Evolutionary conservation across 371 early-diverging fungal species (phyloP).

Genomic region (Mortierella sp.): DNA sequence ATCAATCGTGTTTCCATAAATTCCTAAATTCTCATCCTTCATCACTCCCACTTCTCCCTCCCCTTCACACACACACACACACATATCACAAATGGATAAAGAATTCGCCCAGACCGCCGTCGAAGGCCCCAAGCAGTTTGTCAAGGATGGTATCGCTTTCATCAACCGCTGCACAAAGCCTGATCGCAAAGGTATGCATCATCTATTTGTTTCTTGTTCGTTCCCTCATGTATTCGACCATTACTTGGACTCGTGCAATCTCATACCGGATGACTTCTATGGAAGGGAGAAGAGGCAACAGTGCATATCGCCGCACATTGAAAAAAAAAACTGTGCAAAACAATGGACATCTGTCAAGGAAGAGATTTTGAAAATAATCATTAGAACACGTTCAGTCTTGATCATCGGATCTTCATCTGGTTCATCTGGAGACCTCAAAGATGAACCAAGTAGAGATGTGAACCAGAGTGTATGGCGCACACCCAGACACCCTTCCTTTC

Average conservation of each 20-base stretch:
- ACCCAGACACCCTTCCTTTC: background rate
- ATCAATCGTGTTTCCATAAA: background rate
- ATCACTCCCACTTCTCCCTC: conserved; percentile 24
- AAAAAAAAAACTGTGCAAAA: background rate
- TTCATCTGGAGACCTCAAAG: background rate
- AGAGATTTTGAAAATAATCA: background rate
- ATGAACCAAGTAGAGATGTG: background rate
- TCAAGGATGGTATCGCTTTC: conserved; percentile 91
- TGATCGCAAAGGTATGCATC: conserved; percentile 85
- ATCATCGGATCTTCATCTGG: conserved; percentile 15
- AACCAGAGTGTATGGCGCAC: no score
- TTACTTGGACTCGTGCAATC: background rate
- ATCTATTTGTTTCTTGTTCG: background rate
- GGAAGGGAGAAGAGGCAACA: background rate
- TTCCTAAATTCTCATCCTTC: conserved; percentile 13
- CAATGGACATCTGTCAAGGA: background rate
- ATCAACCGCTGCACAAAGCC: conserved; percentile 97
- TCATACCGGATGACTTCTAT: background rate
- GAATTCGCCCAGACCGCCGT: conserved; percentile 70
- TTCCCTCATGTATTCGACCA: no score
- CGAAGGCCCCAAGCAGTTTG: conserved; percentile 91
- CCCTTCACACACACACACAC: background rate
- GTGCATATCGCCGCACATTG: background rate
- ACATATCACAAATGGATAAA: conserved; percentile 55
- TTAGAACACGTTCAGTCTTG: background rate